Base-by-base conservation (phyloP, 1,284 basidiomycete genomes). In the Apiotrichum brassicae region DNA sequence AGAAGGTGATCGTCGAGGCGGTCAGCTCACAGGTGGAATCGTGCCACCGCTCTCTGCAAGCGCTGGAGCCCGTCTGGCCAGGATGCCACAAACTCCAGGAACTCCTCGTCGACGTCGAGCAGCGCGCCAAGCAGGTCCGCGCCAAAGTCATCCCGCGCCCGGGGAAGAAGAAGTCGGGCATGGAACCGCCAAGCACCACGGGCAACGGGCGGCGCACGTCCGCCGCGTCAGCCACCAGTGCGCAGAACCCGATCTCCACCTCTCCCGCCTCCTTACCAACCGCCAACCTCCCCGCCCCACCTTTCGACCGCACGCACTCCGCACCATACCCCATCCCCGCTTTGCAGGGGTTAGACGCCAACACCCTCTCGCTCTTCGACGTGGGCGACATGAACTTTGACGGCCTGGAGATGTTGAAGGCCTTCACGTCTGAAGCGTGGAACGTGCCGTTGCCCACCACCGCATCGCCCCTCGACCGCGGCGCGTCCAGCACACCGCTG, bases 61-160 rank as follows among this genome's bases (percentile, higher is more conserved):
- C 82, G 4, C 86, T 88, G 80, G 88, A 90, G 71, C 86, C 86
- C 2, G 80, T 82, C 45, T 92, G 89, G 89, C 88, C 88, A 18
- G 88, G 88, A 19, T 86, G 86, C 49, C 79, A 81, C 39, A 90
- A 91, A 72, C 86, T 88, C 75, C 87, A 83, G 43, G 70, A 74
- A 43, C 56, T 75, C 40, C 51, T 75, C 26, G 59, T 58, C 46
- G 70, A 74, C 23, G 67, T 72, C 28, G 67, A 71, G 44, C 50
- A 48, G 18, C 58, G 67, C 9, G 66, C 70, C 2, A 73, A 71
- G 48, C 65, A 69, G 37, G 64, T 70, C 0, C 53, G 63, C 12
- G 55, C 47, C 0, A 51, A 46, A 4, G 51, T 55, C 1, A 45
- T 45, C 1, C 33, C 43, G 18, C 26, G 40, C 23, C 16, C 37